Conservation (phyloP, 1,284 basidiomycete genomes). For the Singerocomus inundabilis region DNA sequence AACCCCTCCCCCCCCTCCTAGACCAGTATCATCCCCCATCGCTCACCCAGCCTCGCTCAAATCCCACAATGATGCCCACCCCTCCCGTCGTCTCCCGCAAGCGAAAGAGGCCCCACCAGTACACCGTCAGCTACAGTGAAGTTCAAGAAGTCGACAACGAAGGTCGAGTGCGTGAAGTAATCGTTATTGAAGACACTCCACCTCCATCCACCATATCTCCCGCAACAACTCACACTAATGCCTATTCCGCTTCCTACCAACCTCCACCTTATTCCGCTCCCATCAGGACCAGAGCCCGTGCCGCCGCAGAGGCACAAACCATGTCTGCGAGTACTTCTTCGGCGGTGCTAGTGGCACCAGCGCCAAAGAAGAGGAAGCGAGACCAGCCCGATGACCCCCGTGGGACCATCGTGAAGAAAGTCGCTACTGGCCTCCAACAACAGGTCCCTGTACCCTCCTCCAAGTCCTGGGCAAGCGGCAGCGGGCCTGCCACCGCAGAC, state of each 20-base stretch:
- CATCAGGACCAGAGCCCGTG: conserved; percentile 75
- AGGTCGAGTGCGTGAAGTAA: conserved; percentile 75
- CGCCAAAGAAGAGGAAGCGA: conserved; percentile 75
- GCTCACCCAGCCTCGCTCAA: conserved; percentile 32
- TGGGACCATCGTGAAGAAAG: conserved; percentile 62
- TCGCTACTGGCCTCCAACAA: conserved; percentile 46
- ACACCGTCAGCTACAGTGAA: conserved; percentile 78
- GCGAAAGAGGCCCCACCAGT: conserved; percentile 76
- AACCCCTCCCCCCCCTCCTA: conserved; percentile 54
- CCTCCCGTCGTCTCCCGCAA: conserved; percentile 69
- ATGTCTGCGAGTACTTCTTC: conserved; percentile 66
- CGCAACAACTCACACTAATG: conserved; percentile 61
- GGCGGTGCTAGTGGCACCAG: conserved; percentile 53
- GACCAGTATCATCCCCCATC: conserved; percentile 58
- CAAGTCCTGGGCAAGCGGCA: conserved; percentile 64
- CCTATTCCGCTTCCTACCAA: conserved; percentile 74
- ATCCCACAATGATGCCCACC: conserved; percentile 57
- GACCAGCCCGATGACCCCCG: conserved; percentile 67
- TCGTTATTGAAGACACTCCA: conserved; percentile 84
- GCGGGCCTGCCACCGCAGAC: conserved; percentile 59
- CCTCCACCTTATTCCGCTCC: conserved; percentile 70
- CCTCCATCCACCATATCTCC: conserved; percentile 76
- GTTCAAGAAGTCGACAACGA: conserved; percentile 78
- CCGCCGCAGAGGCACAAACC: conserved; percentile 76
- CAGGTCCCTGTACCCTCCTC: conserved; percentile 45